Percentiles rank a stretch among this genome's conserved stretches.
These are phyloP conservation scores for Adansonia rubrostipa DNA, from an alignment of 441 rosid genomes.

Conservation along the genomic window DNA sequence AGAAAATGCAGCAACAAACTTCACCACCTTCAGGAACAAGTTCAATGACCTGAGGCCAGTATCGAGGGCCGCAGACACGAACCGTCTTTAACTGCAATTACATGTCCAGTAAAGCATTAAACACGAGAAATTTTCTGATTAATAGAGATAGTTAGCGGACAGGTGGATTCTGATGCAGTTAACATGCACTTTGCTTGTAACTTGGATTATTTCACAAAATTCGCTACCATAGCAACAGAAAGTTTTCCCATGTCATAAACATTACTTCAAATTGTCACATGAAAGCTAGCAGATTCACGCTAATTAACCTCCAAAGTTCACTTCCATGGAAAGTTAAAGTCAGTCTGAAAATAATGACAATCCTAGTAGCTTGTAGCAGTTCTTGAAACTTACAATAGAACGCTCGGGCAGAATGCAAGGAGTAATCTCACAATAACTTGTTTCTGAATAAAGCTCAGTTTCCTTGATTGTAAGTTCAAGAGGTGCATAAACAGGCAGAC, in stretches of 20 bases:
- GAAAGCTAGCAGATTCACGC: slow-evolving; percentile 29
- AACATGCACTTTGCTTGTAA: neutral
- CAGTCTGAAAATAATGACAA: neutral
- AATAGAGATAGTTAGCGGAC: slow-evolving; percentile 12
- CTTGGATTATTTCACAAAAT: neutral
- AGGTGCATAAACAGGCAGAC: slow-evolving; percentile 92
- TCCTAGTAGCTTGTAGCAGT: neutral
- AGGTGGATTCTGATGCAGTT: slow-evolving; percentile 17
- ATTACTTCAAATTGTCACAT: neutral
- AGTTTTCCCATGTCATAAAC: neutral
- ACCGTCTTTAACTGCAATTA: slow-evolving; percentile 77
- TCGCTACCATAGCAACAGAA: neutral
- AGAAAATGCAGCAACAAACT: slow-evolving; percentile 33
- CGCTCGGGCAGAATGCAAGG: slow-evolving; percentile 98
- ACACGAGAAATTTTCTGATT: slow-evolving; percentile 26
- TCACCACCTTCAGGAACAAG: slow-evolving; percentile 82
- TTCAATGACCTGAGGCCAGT: slow-evolving; percentile 93
- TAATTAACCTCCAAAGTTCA: slow-evolving; percentile 19
- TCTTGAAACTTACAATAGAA: slow-evolving; percentile 69
- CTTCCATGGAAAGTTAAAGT: neutral
- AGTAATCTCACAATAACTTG: slow-evolving; percentile 86
- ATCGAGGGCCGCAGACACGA: slow-evolving; percentile 93
- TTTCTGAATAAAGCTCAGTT: slow-evolving; percentile 86
- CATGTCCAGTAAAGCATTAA: slow-evolving; percentile 28
- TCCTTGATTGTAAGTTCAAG: slow-evolving; percentile 83